Conservation (phyloP, 768 basidiomycete genomes). For the Termitomyces sp. region DNA sequence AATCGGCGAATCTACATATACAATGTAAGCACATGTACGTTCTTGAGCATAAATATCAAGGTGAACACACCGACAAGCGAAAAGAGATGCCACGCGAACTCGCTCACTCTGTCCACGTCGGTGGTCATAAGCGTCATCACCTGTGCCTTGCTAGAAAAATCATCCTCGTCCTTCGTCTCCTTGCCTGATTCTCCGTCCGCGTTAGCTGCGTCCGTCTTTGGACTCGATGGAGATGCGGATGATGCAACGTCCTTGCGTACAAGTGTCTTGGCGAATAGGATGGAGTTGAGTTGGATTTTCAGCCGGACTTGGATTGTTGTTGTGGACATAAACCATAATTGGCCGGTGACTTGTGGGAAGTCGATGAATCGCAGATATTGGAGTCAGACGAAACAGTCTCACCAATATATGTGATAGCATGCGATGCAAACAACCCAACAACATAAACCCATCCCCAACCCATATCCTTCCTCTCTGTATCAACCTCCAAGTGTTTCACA, state of each 20-base stretch:
- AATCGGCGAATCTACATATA: slow-evolving; percentile 61
- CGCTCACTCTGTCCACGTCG: slow-evolving; percentile 86
- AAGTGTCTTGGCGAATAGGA: slow-evolving; percentile 81
- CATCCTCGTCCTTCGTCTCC: slow-evolving; percentile 41
- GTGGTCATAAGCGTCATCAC: slow-evolving; percentile 97
- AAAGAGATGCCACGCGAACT: slow-evolving; percentile 79
- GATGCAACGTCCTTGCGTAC: slow-evolving; percentile 82
- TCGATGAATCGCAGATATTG: neutral
- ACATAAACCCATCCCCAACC: slow-evolving; percentile 75
- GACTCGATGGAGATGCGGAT: slow-evolving; percentile 33
- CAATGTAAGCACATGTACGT: neutral
- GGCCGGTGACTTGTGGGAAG: slow-evolving; percentile 47
- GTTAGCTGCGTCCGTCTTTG: slow-evolving; percentile 14
- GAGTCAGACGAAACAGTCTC: slow-evolving; percentile 4
- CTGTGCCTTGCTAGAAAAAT: slow-evolving; percentile 67
- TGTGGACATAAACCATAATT: slow-evolving; percentile 68
- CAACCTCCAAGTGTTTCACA: slow-evolving; percentile 62
- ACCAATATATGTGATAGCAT: slow-evolving; percentile 31
- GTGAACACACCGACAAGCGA: slow-evolving; percentile 54
- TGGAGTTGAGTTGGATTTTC: slow-evolving; percentile 76
- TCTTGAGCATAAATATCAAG: neutral
- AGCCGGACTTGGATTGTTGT: slow-evolving; percentile 69
- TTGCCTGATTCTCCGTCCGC: neutral
- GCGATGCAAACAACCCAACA: slow-evolving; percentile 30
- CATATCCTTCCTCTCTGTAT: slow-evolving; percentile 48